Base-by-base conservation (phyloP, 306 rosid species). In the Cucumis melo region DNA sequence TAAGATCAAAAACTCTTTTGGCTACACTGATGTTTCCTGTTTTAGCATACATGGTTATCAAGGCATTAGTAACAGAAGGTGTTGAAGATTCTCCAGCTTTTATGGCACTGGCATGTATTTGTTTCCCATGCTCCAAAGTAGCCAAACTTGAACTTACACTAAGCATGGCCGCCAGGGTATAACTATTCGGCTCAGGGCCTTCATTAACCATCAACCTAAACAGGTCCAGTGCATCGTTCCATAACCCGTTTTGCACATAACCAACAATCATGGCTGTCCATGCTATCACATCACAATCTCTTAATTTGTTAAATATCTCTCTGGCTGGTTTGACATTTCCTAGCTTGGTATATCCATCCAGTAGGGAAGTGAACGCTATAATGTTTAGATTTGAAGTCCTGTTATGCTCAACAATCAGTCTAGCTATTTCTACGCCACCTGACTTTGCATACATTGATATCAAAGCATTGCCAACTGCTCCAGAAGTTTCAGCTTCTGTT, bases 261-360 rank as follows among this genome's bases (percentile, higher is more conserved):
- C 98, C 98, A 44, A 90, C 98, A 65, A 93, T 88, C 96, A 93
- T 89, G 48, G 97, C 93, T 21, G 98, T 93, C 97, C 97, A 91
- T 1, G 90, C 93, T 82, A 93, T 84, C 59, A 91, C 89, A 77
- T 93, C 98, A 24, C 76, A 79, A 38, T 84, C 77, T 80, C 82
- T 80, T 76, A 93, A 81, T 10, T 88, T 86, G 73, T 87, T 88
- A 83, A 93, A 93, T 85, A 93, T 89, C 82, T 88, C 85, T 85
- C 96, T 82, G 5, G 96, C 98, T 11, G 91, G 89, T 71, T 80
- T 86, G 21, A 91, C 60, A 77, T 91, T 87, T 82, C 97, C 98
- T 61, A 79, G 81, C 88, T 93, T 93, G 83, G 87, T 60, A 77
- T 88, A 93, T 44, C 98, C 98, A 84, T 91, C 89, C 78, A 93